Percentiles rank a stretch among this genome's conserved stretches.
Conservation (phyloP, 2,329 filamentous ascomycete species). For the Penicillium capsulatum region DNA sequence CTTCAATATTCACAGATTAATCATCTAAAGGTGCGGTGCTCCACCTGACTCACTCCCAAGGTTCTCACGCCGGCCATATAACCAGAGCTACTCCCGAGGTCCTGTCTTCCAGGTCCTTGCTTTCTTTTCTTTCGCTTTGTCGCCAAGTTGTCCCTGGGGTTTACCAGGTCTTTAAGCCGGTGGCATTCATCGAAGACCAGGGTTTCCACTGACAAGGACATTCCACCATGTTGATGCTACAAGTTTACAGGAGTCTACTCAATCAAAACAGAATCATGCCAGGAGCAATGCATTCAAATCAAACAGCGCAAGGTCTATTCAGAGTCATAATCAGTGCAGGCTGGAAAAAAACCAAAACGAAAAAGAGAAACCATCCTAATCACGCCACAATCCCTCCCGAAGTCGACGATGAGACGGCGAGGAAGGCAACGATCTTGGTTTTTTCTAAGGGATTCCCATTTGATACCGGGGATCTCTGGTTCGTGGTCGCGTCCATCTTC, state of each 20-base stretch:
- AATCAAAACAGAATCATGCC: conserved; percentile 1
- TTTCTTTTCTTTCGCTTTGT: too few relatives aligned
- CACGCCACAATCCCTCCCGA: conserved; percentile 7
- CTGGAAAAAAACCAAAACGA: conserved; percentile 18
- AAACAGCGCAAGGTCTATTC: conserved; percentile 25
- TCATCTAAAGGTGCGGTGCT: too few relatives aligned
- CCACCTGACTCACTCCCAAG: too few relatives aligned
- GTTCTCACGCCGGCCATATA: too few relatives aligned
- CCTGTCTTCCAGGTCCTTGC: too few relatives aligned
- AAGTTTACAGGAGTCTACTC: neutral
- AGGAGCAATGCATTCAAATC: conserved; percentile 20
- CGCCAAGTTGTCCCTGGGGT: too few relatives aligned
- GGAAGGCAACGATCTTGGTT: conserved; percentile 4
- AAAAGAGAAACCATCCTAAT: conserved; percentile 14
- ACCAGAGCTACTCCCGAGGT: too few relatives aligned
- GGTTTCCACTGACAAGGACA: too few relatives aligned
- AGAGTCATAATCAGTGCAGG: conserved; percentile 25
- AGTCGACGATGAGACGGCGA: conserved; percentile 3
- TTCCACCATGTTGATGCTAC: too few relatives aligned
- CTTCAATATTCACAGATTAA: too few relatives aligned
- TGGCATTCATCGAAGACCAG: too few relatives aligned
- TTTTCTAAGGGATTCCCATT: conserved; percentile 1
- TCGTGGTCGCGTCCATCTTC: conserved; percentile 14
- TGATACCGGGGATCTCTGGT: conserved; percentile 2
- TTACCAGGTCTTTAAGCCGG: too few relatives aligned